A percentile compares a stretch with the other conserved stretches of the same genome.
Evolutionary conservation across 116 monocot genomes (phyloP).

Genomic region (Thalassia testudinum): DNA sequence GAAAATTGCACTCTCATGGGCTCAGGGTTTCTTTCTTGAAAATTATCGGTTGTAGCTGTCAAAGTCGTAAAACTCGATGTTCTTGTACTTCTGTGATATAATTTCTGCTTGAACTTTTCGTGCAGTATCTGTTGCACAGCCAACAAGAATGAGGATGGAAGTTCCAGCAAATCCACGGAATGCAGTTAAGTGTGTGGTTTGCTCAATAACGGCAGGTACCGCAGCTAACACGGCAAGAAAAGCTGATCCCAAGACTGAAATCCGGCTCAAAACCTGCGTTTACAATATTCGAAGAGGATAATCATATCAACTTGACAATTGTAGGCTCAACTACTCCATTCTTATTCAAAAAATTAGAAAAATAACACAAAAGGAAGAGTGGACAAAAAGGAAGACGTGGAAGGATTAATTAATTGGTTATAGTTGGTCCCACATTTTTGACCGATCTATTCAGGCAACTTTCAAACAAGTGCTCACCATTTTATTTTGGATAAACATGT

Average conservation of each 20-base stretch:
- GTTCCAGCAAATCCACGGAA: conserved; percentile 96
- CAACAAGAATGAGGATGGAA: conserved; percentile 88
- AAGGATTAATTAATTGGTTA: too few species aligned
- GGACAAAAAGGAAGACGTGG: too few species aligned
- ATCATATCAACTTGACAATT: not conserved
- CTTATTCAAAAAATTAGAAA: too few species aligned
- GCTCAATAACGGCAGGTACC: conserved; percentile 82
- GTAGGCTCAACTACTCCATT: too few species aligned
- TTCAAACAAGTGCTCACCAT: too few species aligned
- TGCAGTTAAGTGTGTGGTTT: conserved; percentile 79
- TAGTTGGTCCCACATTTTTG: too few species aligned
- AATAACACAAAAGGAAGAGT: too few species aligned
- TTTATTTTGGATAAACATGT: too few species aligned
- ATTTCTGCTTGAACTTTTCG: conserved; percentile 96
- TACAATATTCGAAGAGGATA: not conserved
- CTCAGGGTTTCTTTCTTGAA: too few species aligned
- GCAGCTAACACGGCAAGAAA: conserved; percentile 89
- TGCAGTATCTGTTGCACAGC: conserved; percentile 96
- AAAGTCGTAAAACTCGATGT: conserved; percentile 85
- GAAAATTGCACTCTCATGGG: too few species aligned
- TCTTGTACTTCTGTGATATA: conserved; percentile 92
- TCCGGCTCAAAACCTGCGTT: conserved; percentile 70
- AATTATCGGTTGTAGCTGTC: conserved; percentile 9
- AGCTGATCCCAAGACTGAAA: conserved; percentile 84
- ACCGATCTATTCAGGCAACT: too few species aligned